phyloP scores from a whole-genome alignment of 441 rosid genomes.

The Jatropha multifida region DNA sequence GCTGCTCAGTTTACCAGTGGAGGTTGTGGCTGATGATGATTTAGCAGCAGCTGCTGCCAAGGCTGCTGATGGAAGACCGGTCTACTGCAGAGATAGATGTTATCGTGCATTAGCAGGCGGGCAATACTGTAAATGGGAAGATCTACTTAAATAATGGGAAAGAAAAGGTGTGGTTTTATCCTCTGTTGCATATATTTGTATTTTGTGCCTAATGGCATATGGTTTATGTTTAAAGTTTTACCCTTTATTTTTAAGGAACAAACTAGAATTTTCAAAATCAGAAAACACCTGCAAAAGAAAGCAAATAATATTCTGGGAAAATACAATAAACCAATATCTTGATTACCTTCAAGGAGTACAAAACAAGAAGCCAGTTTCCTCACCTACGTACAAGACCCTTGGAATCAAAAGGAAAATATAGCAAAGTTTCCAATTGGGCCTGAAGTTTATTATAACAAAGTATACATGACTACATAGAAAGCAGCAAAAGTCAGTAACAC shows the following conservation, averaged over 20 bases:
- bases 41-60: conserved; percentile 93
- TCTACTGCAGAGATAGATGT: conserved; percentile 71
- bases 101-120: conserved; percentile 55
- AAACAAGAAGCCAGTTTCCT: conserved; percentile 4
- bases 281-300: conserved; percentile 7
- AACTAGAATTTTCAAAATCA: background rate
- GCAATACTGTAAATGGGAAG: conserved; percentile 82
- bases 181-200: conserved; percentile 20
- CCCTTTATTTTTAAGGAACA: conserved; percentile 4
- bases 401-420: background rate
- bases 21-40: conserved; percentile 69
- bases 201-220: background rate
- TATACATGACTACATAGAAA: background rate
- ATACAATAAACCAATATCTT: background rate
- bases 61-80: conserved; percentile 97
- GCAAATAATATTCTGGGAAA: background rate
- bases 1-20: conserved; percentile 64
- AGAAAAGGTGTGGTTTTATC: conserved; percentile 9
- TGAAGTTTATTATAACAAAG: background rate
- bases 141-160: conserved; percentile 40
- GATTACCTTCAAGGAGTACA: conserved; percentile 13
- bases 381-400: background rate
- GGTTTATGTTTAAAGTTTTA: conserved; percentile 1
- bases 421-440: background rate
- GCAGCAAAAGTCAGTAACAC: conserved; percentile 7